phyloP scores from a whole-genome alignment of 2,329 filamentous ascomycete genomes.

The Orbilia ellipsospora region DNA sequence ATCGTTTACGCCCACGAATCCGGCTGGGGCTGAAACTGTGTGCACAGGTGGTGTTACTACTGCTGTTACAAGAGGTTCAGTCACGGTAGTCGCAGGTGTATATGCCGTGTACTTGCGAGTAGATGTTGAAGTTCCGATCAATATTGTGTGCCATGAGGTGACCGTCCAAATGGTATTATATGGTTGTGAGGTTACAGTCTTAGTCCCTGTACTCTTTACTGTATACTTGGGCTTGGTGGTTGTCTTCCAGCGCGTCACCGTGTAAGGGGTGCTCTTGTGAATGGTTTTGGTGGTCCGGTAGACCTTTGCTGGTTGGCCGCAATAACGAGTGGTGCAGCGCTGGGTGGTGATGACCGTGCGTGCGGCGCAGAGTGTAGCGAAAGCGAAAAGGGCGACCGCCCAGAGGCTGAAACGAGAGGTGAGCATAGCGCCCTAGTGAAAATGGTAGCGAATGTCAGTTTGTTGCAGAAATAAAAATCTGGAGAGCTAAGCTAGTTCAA shows the following conservation, averaged over 20 bases:
- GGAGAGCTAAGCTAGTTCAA: not conserved
- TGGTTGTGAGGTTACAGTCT: not conserved
- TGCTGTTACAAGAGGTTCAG: not conserved
- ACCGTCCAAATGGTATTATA: conserved; percentile 3
- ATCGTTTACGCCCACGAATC: conserved; percentile 25
- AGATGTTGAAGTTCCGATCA: conserved; percentile 13
- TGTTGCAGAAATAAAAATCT: conserved; percentile 15
- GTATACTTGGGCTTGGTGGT: conserved; percentile 12
- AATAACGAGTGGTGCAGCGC: conserved; percentile 33
- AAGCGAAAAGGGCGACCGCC: conserved; percentile 28
- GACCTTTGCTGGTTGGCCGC: conserved; percentile 11
- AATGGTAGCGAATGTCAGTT: conserved; percentile 21
- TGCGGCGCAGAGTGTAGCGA: conserved; percentile 30
- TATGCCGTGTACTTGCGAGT: conserved; percentile 9
- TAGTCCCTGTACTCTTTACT: not conserved
- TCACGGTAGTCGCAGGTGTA: not conserved
- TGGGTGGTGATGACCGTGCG: conserved; percentile 30
- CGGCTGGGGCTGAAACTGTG: conserved; percentile 12
- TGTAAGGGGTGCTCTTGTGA: conserved; percentile 9
- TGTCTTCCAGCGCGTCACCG: conserved; percentile 32
- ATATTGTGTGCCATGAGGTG: not conserved
- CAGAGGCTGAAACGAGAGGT: conserved; percentile 28
- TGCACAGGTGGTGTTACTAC: conserved; percentile 9
- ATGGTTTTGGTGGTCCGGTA: conserved; percentile 20
- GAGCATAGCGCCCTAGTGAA: conserved; percentile 5